Base-by-base conservation (phyloP, 306 rosid species). In the Benincasa hispida region DNA sequence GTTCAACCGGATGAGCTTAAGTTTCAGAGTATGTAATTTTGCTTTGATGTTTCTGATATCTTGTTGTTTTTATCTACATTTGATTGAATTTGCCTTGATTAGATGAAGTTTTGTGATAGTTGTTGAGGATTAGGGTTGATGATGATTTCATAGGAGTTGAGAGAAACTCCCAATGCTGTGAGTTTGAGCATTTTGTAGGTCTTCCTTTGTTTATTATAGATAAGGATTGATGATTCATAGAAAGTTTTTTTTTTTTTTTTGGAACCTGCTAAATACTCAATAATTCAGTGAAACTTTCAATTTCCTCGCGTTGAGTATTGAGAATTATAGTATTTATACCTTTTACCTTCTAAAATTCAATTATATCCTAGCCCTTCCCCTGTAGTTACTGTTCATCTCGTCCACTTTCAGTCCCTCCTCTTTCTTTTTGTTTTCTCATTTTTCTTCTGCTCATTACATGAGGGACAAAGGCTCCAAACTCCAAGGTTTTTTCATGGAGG, bases 1-100 rank as follows among this genome's bases (percentile, higher is more conserved):
- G 80, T 92, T 76, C 76, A 60, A 55, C 95, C 97, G 39, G 95
- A 92, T 53, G 97, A 94, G 79, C 93, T 94, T 86, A 89, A 81
- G 78, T 92, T 94, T 81, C 88, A 74, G 39, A 87, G 99, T 94
- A 90, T 32, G 83, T 79, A 19, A 10, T 9, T 37, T 77, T 25
- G 67, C 12, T 62, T 32, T 1, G 3, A 11, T 22, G 10, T 53
- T 65, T 59, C 50, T 10, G 10, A 10, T 67, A 47, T 70, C 22
- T 70, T 18, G 4, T 47, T 48, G 15, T 25, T 25, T 48, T 25
- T 25, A 24, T 41, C 10, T 21, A 11, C 48, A n/a, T 39, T 15
- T 22, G 14, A 19, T 67, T 67, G 34, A 45, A 69, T 45, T 27
- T 45, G 6, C 41, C 25, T 10, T 67, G 53, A 67, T 67, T 39